phyloP scores from a whole-genome alignment of 2,329 filamentous ascomycete species.

The Fusarium armeniacum region DNA sequence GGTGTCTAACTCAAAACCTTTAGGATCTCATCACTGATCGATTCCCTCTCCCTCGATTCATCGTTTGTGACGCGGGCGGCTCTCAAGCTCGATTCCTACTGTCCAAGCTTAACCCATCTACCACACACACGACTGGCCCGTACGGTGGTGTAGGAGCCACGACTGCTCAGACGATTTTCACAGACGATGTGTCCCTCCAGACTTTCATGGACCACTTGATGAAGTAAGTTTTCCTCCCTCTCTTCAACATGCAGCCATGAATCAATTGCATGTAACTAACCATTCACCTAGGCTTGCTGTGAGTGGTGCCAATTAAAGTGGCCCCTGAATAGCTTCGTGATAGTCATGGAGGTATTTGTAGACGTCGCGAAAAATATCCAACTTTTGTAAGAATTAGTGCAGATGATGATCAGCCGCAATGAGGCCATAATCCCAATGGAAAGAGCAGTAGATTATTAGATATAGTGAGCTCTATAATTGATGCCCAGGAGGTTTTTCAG shows the following conservation, averaged over 20 bases:
- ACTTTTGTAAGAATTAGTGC: constrained; percentile 7
- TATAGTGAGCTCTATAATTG: background rate
- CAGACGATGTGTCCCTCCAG: constrained; percentile 96
- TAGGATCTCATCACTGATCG: constrained; percentile 96
- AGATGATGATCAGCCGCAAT: constrained; percentile 2
- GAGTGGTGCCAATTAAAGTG: constrained; percentile 70
- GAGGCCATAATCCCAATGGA: background rate
- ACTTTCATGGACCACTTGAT: constrained; percentile 99
- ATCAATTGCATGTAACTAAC: background rate
- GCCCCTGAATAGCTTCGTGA: background rate
- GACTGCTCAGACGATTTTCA: constrained; percentile 98
- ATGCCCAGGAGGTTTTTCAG: background rate
- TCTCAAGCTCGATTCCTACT: constrained; percentile 97
- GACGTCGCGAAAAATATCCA: background rate
- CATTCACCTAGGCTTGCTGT: constrained; percentile 66
- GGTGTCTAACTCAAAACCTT: constrained; percentile 44
- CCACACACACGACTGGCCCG: constrained; percentile 92
- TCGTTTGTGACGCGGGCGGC: constrained; percentile 97
- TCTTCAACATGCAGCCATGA: background rate
- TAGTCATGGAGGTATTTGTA: background rate
- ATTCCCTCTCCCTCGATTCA: constrained; percentile 98
- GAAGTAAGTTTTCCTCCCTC: constrained; percentile 73
- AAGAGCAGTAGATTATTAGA: constrained; percentile 11
- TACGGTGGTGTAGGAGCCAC: constrained; percentile 89
- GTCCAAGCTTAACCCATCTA: constrained; percentile 97